phyloP scores from a whole-genome alignment of 2,329 filamentous ascomycete genomes.

The Verticillium isaacii region DNA sequence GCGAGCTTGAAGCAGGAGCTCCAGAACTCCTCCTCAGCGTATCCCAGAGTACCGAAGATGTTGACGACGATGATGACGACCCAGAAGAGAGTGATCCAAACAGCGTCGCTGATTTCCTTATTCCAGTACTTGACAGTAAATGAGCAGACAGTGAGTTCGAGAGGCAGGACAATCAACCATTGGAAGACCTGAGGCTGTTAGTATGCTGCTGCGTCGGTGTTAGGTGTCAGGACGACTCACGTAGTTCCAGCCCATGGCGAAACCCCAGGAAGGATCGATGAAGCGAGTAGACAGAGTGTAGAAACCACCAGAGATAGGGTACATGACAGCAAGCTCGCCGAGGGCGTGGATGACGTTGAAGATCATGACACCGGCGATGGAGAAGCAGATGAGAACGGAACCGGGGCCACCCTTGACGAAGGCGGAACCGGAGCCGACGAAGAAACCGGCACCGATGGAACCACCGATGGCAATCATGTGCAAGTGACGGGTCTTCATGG shows the following conservation, averaged over 20 bases:
- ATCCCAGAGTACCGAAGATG: slow-evolving; percentile 50
- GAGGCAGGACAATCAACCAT: slow-evolving; percentile 44
- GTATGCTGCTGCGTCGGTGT: background rate
- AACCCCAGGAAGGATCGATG: slow-evolving; percentile 57
- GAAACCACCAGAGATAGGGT: slow-evolving; percentile 58
- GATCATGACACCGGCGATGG: slow-evolving; percentile 56
- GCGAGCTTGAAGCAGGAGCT: slow-evolving; percentile 50
- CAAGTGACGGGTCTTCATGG: slow-evolving; percentile 53
- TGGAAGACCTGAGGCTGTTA: slow-evolving; percentile 33
- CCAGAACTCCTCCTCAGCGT: slow-evolving; percentile 52
- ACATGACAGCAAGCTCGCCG: slow-evolving; percentile 58
- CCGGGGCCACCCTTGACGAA: slow-evolving; percentile 44
- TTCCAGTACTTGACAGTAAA: slow-evolving; percentile 50
- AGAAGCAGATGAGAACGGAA: slow-evolving; percentile 43
- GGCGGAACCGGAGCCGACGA: slow-evolving; percentile 54
- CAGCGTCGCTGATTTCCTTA: slow-evolving; percentile 34
- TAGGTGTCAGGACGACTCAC: slow-evolving; percentile 5
- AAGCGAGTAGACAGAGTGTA: slow-evolving; percentile 58
- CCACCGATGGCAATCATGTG: slow-evolving; percentile 61
- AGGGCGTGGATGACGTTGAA: slow-evolving; percentile 57
- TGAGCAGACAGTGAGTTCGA: slow-evolving; percentile 45
- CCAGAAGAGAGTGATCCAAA: slow-evolving; percentile 52
- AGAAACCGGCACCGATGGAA: slow-evolving; percentile 59
- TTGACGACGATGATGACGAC: slow-evolving; percentile 45
- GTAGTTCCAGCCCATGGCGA: slow-evolving; percentile 49